phyloP scores from a whole-genome alignment of 257 asterid species.

The Petrea volubilis region DNA sequence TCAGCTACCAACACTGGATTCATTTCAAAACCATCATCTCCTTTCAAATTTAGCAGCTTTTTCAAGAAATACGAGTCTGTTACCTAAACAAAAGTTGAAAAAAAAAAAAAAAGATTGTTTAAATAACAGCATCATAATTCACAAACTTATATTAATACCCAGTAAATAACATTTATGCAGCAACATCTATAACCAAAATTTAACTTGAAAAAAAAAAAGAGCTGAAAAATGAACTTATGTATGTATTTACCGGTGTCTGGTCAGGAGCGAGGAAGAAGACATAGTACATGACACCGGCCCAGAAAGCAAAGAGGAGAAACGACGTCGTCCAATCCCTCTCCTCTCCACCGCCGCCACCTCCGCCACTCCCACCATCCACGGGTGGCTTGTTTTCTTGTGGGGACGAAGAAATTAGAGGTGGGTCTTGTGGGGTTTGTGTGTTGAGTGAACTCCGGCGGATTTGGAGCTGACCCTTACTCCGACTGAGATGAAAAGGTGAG shows the following conservation, averaged over 20 bases:
- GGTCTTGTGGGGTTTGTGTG: constrained; percentile 47
- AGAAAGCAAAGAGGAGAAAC: constrained; percentile 65
- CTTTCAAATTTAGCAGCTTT: constrained; percentile 74
- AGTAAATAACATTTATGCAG: not conserved
- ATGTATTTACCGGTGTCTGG: constrained; percentile 79
- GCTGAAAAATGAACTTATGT: constrained; percentile 35
- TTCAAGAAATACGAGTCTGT: constrained; percentile 73
- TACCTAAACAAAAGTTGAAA: constrained; percentile 53
- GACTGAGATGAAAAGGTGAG: constrained; percentile 14
- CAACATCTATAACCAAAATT: not conserved
- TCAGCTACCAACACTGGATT: constrained; percentile 70
- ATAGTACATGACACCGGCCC: constrained; percentile 84
- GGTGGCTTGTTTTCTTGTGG: constrained; percentile 33
- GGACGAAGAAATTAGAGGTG: constrained; percentile 32
- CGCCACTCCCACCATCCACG: constrained; percentile 26
- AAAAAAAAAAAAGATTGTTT: too few relatives aligned
- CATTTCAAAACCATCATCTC: constrained; percentile 91
- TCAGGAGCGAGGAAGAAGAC: constrained; percentile 74
- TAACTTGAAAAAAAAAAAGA: not conserved
- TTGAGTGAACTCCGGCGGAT: constrained; percentile 42
- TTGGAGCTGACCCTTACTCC: constrained; percentile 28
- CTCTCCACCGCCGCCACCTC: constrained; percentile 45
- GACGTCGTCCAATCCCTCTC: constrained; percentile 93
- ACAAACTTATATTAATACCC: not conserved
- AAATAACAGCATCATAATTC: not conserved